Evolutionary conservation across 2,329 filamentous ascomycete species (phyloP), one percentile per base, ranked within the genome.

Genomic region (Beauveria medogensis): DNA sequence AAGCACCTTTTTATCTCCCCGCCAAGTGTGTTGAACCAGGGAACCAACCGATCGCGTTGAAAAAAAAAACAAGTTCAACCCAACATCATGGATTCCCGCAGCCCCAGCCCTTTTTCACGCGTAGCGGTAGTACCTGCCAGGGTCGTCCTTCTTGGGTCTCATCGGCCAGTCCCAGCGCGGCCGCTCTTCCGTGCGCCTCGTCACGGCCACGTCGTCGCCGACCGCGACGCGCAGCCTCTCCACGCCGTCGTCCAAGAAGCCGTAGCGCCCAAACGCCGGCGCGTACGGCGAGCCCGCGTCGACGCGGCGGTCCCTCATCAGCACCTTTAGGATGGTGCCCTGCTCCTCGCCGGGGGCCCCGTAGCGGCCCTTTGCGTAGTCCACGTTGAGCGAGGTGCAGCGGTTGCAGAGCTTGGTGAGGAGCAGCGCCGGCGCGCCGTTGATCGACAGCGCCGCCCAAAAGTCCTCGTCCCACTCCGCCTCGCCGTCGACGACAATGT

Each of bases 261-360:
- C 86, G 73, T 91, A 91, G 50, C 88, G 78, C 10, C 89, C 89
- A 77, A 92, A 92, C 9, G 90, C 78, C 14, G 89, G 88, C 62
- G 80, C 82, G 70, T 83, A 90, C 69, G 84, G 88, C 40, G 76
- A 76, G 0, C 89, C 89, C n/a, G 70, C 64, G 68, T 92, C 89
- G 7, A 92, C 87, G 60, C 88, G 80, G 22, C 89, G 79, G 71
- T 91, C 86, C 56, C 78, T 81, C 80, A 86, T 85, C 67, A 92
- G 73, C 67, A 85, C 84, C 76, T 90, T 91, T 64, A 91, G 74
- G 18, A 89, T 79, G 44, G 74, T 76, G n/a, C 84, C 86, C 41
- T 75, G 71, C 67, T 85, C 50, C 50, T 52, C 10, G 50, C 14
- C 82, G 2, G 83, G 84, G 1, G 74, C 73, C 0, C 81, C 83